A percentile compares a stretch with the other conserved stretches of the same genome.
phyloP scores from a whole-genome alignment of 306 rosid genomes.

The Benincasa hispida region DNA sequence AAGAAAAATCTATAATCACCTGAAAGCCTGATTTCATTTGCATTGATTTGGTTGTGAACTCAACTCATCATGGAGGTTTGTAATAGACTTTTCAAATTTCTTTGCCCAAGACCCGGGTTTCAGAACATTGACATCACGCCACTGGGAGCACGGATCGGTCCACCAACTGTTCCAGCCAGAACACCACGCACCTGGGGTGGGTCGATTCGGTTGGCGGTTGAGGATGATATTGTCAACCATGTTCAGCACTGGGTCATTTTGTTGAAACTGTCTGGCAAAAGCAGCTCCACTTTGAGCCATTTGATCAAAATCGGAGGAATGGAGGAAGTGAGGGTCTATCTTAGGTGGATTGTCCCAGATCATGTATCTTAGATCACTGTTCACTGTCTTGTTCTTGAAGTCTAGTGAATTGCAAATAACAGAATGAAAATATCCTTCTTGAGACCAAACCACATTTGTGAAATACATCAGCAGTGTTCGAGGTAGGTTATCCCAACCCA shows the following conservation, averaged over 20 bases:
- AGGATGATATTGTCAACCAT: constrained; percentile 62
- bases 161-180: constrained; percentile 61
- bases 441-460: constrained; percentile 64
- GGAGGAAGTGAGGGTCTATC: constrained; percentile 85
- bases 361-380: constrained; percentile 70
- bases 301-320: constrained; percentile 41
- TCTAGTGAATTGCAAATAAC: constrained; percentile 79
- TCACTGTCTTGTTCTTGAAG: constrained; percentile 73
- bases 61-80: constrained; percentile 67
- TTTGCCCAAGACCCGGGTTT: constrained; percentile 69
- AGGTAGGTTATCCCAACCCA: constrained; percentile 97
- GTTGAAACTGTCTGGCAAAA: constrained; percentile 61
- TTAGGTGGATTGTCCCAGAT: constrained; percentile 84
- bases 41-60: constrained; percentile 33
- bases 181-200: constrained; percentile 78
- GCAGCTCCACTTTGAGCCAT: constrained; percentile 82
- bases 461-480: constrained; percentile 79
- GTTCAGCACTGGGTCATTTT: constrained; percentile 58
- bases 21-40: not conserved
- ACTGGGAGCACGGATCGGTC: constrained; percentile 75
- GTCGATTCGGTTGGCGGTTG: constrained; percentile 36
- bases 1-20: not conserved
- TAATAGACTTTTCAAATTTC: constrained; percentile 53
- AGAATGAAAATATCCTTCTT: constrained; percentile 92
- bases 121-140: constrained; percentile 65